Evolutionary conservation across 169 alveolate species (phyloP), one percentile per base, ranked within the genome.

Genomic region (Eimeria falciformis): DNA sequence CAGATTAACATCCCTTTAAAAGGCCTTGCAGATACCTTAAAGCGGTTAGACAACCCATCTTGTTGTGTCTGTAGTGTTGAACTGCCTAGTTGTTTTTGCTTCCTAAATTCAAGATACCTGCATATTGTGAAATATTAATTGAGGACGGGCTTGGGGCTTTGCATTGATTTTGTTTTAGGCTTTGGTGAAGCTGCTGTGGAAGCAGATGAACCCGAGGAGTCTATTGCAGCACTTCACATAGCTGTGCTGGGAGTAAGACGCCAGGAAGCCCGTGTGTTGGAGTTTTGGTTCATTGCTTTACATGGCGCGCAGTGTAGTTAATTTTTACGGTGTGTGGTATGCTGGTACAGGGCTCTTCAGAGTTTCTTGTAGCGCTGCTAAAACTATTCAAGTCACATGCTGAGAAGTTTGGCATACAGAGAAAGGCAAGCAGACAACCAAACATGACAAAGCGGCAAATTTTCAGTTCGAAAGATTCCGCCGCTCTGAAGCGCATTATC

Each of bases 221-320:
- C 17, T 33, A 55, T 79, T 62, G 46, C 88, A 21, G 43, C 88
- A 17, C 53, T 79, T 23, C 88, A 47, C 40, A 40, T 79, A 27
- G 88, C 73, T 23, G 88, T 79, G 43, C 37, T 79, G 25, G 73
- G 71, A 79, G 71, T 79, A 53, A n/a, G n/a, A 14, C 7, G 62
- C n/a, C n/a, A n/a, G n/a, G n/a, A n/a, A n/a, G 56, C 21, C 6
- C 7, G 21, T 14, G 56, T 2, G 23, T 37, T 71, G 5, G 17
- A 29, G 3, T 40, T 37, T 33, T 55, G 3, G 33, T 33, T 40
- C 33, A 33, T 29, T 18, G 47, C 21, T n/a, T n/a, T 23, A 75
- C 21, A 3, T 27, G 23, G 25, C 11, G 45, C 2, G 65, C 29
- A 37, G 37, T 6, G 18, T 9, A 1, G 62, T 73, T 29, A 50